Percentiles rank a stretch among this genome's conserved stretches.
These are phyloP conservation scores for Colletotrichum limetticola DNA, from an alignment of 2,329 filamentous ascomycete species.

Conservation along the genomic window DNA sequence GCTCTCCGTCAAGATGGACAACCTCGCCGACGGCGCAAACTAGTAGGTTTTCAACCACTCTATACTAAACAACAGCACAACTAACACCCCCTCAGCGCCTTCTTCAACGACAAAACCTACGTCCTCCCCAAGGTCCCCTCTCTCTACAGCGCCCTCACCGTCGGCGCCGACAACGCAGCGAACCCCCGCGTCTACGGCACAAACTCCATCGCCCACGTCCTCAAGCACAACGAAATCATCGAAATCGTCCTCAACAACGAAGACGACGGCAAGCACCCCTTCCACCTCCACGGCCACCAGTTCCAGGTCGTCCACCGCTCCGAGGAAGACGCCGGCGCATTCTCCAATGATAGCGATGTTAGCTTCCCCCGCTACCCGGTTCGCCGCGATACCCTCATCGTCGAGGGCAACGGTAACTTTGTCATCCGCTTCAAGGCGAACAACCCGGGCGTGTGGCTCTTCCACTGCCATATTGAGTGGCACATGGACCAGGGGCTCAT, in stretches of 20 bases:
- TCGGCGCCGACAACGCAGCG: conserved; percentile 55
- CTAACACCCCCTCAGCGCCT: conserved; percentile 48
- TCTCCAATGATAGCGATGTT: conserved; percentile 51
- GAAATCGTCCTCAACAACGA: conserved; percentile 70
- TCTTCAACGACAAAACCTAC: conserved; percentile 74
- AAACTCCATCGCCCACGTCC: conserved; percentile 61
- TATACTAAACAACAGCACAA: not conserved
- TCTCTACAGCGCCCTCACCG: conserved; percentile 72
- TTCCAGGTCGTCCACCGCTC: conserved; percentile 59
- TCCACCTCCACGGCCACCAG: conserved; percentile 73
- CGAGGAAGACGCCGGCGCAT: conserved; percentile 37
- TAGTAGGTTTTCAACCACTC: conserved; percentile 50
- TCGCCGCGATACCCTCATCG: conserved; percentile 60
- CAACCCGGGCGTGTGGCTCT: conserved; percentile 59
- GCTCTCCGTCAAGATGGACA: conserved; percentile 68
- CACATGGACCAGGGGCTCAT: conserved; percentile 60
- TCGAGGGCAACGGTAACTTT: conserved; percentile 59
- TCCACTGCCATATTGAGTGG: conserved; percentile 67
- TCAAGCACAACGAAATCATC: conserved; percentile 63
- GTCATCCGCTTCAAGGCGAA: conserved; percentile 57
- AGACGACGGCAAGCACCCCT: conserved; percentile 68
- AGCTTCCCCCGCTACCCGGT: conserved; percentile 52
- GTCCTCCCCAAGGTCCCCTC: conserved; percentile 73
- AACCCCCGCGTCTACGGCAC: conserved; percentile 63
- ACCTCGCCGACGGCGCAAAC: conserved; percentile 72